Conservation (phyloP, 2,329 filamentous ascomycete species). For the Akanthomyces lecanii region DNA sequence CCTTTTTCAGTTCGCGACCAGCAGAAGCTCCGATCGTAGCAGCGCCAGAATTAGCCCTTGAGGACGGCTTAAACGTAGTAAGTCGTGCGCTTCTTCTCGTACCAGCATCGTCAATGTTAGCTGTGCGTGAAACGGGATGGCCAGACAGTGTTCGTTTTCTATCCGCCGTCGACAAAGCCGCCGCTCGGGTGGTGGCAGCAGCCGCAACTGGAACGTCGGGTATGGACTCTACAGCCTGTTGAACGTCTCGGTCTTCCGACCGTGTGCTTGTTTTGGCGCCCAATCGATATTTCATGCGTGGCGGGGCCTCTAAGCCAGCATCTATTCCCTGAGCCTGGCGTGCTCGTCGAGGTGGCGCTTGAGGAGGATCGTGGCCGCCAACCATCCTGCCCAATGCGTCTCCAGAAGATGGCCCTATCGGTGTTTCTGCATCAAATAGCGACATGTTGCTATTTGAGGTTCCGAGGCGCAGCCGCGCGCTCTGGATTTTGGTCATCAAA, state of each 20-base stretch:
- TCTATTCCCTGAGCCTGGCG: slow-evolving; percentile 52
- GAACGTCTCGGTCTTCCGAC: slow-evolving; percentile 34
- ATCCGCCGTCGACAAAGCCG: slow-evolving; percentile 48
- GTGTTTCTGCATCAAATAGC: slow-evolving; percentile 61
- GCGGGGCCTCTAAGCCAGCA: slow-evolving; percentile 52
- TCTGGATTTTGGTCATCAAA: slow-evolving; percentile 53
- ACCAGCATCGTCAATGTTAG: slow-evolving; percentile 55
- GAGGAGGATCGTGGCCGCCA: slow-evolving; percentile 41
- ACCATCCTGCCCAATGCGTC: slow-evolving; percentile 23
- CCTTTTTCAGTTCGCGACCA: slow-evolving; percentile 73
- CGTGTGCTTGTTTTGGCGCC: slow-evolving; percentile 40
- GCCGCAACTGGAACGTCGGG: slow-evolving; percentile 37
- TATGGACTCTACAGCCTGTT: slow-evolving; percentile 34
- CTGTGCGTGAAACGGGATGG: slow-evolving; percentile 55
- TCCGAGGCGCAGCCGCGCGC: slow-evolving; percentile 44
- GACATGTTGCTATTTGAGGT: slow-evolving; percentile 34
- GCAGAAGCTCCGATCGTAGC: slow-evolving; percentile 56
- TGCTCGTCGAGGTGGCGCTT: slow-evolving; percentile 49
- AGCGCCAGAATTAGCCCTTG: slow-evolving; percentile 58
- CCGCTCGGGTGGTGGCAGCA: slow-evolving; percentile 34
- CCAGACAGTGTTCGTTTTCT: slow-evolving; percentile 93
- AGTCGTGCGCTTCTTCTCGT: slow-evolving; percentile 68
- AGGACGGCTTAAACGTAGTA: slow-evolving; percentile 64
- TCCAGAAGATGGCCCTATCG: slow-evolving; percentile 31
- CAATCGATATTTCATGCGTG: slow-evolving; percentile 59